Evolutionary conservation across 2,329 filamentous ascomycete genomes (phyloP).

Genomic region (Cadophora sp.): DNA sequence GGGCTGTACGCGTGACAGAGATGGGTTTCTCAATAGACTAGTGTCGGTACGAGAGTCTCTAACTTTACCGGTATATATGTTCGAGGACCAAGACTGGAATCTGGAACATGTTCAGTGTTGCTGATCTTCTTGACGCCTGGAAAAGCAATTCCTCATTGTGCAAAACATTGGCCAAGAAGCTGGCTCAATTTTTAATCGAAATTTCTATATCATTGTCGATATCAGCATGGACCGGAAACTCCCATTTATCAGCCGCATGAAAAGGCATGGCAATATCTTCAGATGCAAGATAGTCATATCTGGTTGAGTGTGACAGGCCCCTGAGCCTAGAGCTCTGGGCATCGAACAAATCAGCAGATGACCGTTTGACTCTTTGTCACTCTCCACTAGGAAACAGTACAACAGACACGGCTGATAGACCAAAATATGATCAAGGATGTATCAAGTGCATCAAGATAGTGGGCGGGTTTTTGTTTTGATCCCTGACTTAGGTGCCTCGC

Average conservation of each 20-base stretch:
- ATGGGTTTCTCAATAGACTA: not conserved
- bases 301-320: not conserved
- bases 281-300: slow-evolving; percentile 9
- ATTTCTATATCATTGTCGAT: not conserved
- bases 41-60: not conserved
- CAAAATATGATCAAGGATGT: not conserved
- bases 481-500: not conserved
- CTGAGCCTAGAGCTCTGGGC: not conserved
- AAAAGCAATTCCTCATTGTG: not conserved
- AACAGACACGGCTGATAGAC: not conserved
- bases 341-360: not conserved
- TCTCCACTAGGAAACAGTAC: not conserved
- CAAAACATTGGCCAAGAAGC: not conserved
- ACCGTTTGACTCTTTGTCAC: not conserved
- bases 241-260: slow-evolving; percentile 22
- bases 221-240: slow-evolving; percentile 13
- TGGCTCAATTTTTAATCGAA: not conserved
- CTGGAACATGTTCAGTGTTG: not conserved
- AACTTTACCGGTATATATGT: not conserved
- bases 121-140: not conserved
- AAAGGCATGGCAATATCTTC: slow-evolving; percentile 2
- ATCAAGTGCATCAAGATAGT: not conserved
- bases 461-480: not conserved
- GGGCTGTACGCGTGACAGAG: not conserved
- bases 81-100: not conserved